Evolutionary conservation across 805 yeast genomes (phyloP).

Genomic region (Yamadazyma nakazawae): DNA sequence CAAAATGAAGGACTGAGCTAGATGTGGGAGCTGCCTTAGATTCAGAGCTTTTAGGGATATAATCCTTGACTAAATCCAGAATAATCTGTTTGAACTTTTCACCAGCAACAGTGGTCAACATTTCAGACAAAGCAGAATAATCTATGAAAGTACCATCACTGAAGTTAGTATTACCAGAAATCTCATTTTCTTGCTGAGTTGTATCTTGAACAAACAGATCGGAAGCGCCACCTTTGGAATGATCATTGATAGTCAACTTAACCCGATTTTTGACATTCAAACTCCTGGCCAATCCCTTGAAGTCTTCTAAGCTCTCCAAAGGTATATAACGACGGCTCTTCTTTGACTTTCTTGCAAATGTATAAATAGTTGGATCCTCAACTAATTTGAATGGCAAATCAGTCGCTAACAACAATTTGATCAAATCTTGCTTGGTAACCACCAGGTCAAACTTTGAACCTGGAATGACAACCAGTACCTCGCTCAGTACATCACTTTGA

Average conservation of each 20-base stretch:
- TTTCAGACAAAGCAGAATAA: not conserved
- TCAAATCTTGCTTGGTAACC: constrained; percentile 14
- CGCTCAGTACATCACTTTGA: not conserved
- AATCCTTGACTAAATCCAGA: constrained; percentile 14
- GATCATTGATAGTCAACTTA: constrained; percentile 24
- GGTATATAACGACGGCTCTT: constrained; percentile 39
- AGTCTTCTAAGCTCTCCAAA: constrained; percentile 39
- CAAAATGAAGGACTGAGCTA: constrained; percentile 1
- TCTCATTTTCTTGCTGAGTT: not conserved
- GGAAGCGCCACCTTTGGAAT: not conserved
- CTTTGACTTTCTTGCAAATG: constrained; percentile 43
- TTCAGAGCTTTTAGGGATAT: not conserved
- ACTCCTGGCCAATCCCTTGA: constrained; percentile 42
- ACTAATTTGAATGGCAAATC: constrained; percentile 9
- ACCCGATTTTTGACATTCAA: constrained; percentile 46
- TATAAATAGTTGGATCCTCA: constrained; percentile 1
- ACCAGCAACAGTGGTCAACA: constrained; percentile 26
- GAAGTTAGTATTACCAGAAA: no score
- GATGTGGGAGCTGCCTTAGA: not conserved
- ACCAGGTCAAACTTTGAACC: constrained; percentile 12
- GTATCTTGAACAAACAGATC: not conserved
- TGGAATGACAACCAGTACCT: constrained; percentile 12
- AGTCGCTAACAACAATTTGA: constrained; percentile 7
- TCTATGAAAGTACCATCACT: not conserved
- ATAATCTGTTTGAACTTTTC: constrained; percentile 25